Conservation (phyloP, 2,329 filamentous ascomycete genomes). For the Beauveria pseudobassiana region DNA sequence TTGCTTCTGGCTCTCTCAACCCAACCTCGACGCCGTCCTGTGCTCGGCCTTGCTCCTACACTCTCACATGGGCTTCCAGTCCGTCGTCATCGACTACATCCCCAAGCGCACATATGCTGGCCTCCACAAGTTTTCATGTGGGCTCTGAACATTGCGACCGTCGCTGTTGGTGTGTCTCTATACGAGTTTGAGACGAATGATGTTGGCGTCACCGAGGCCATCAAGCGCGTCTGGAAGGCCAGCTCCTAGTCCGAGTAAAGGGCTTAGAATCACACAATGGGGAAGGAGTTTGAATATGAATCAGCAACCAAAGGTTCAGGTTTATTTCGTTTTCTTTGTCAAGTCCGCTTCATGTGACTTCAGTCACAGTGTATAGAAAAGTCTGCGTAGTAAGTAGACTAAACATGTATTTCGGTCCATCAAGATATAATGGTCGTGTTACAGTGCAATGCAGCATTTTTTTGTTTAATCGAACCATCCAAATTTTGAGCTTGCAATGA, state of each 20-base stretch:
- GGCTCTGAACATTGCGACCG: slow-evolving; percentile 70
- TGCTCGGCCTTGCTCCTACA: slow-evolving; percentile 80
- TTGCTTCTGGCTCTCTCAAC: slow-evolving; percentile 86
- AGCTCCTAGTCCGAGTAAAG: slow-evolving; percentile 28
- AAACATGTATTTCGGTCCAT: slow-evolving; percentile 9
- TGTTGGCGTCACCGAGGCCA: slow-evolving; percentile 82
- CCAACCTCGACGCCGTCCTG: slow-evolving; percentile 80
- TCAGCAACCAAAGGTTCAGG: background rate
- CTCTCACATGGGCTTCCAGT: slow-evolving; percentile 93
- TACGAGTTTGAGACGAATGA: slow-evolving; percentile 99
- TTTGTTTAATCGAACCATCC: background rate
- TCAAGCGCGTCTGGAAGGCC: slow-evolving; percentile 86
- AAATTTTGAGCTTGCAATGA: background rate
- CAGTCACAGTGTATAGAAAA: slow-evolving; percentile 13
- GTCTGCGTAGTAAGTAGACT: background rate
- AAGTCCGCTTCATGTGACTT: slow-evolving; percentile 6
- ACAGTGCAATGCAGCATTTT: slow-evolving; percentile 5
- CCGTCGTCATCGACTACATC: slow-evolving; percentile 86
- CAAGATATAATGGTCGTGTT: background rate
- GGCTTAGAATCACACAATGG: background rate
- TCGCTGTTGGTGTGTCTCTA: slow-evolving; percentile 76
- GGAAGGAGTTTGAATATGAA: background rate
- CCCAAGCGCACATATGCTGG: slow-evolving; percentile 63
- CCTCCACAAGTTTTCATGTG: slow-evolving; percentile 61
- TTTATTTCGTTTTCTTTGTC: slow-evolving; percentile 6